These are phyloP conservation scores for Betula pendula DNA, from an alignment of 306 rosid species.

Conservation along the genomic window DNA sequence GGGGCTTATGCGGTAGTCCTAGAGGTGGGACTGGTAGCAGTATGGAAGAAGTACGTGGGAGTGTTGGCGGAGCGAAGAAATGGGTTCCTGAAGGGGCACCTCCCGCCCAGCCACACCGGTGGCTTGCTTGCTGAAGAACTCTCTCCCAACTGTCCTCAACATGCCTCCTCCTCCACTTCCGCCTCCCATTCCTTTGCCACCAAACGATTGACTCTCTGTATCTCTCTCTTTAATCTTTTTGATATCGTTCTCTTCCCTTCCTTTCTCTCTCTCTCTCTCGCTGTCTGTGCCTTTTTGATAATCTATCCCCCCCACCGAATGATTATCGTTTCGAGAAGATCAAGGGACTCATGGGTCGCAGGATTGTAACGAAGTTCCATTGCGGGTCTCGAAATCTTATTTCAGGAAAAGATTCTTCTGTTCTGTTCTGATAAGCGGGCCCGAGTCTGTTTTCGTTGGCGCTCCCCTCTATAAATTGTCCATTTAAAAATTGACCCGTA, in stretches of 20 bases:
- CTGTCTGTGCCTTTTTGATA: background rate
- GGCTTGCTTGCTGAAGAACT: constrained; percentile 27
- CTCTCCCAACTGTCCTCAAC: constrained; percentile 40
- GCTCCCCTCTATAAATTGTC: too few relatives aligned
- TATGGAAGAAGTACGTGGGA: background rate
- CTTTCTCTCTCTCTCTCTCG: background rate
- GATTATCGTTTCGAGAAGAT: constrained; percentile 1
- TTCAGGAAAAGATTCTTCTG: background rate
- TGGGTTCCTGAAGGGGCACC: constrained; percentile 33
- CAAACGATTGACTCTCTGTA: constrained; percentile 29
- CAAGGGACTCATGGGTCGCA: constrained; percentile 13
- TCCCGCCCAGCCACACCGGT: constrained; percentile 32
- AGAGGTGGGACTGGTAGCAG: constrained; percentile 19
- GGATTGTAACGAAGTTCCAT: background rate
- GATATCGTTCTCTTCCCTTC: background rate
- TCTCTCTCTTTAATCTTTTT: background rate
- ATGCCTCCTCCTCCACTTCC: constrained; percentile 38
- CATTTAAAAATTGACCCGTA: too few relatives aligned
- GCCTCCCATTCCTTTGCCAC: constrained; percentile 53
- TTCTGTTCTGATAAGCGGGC: constrained; percentile 15
- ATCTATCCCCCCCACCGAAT: background rate
- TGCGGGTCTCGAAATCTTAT: background rate
- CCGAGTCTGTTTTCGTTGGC: background rate
- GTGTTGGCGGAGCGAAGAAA: constrained; percentile 19
- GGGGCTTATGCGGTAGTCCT: constrained; percentile 32